A percentile compares a stretch with the other conserved stretches of the same genome.
These are phyloP conservation scores for Claviceps paspali DNA, from an alignment of 2,329 filamentous ascomycete genomes.

Conservation along the genomic window DNA sequence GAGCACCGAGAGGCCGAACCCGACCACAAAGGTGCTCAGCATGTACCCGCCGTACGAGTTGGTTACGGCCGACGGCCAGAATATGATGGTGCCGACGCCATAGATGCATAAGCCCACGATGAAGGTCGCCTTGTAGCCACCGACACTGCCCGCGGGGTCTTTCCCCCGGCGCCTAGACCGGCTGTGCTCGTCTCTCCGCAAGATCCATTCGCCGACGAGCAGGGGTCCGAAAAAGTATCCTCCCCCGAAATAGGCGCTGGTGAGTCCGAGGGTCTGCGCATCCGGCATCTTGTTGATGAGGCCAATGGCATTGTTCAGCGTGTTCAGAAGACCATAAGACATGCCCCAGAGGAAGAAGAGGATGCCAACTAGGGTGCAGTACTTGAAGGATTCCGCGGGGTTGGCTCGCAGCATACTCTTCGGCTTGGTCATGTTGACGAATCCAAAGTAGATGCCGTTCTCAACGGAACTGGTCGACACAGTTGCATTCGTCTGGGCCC, in stretches of 20 bases:
- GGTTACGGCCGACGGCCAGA: conserved; percentile 68
- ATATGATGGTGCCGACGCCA: conserved; percentile 64
- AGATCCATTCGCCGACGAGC: conserved; percentile 52
- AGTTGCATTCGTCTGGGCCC: conserved; percentile 17
- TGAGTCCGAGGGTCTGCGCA: conserved; percentile 50
- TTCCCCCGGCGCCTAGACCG: conserved; percentile 25
- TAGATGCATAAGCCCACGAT: conserved; percentile 65
- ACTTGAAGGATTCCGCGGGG: conserved; percentile 50
- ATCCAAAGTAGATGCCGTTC: conserved; percentile 53
- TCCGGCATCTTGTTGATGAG: conserved; percentile 43
- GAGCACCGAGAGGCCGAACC: conserved; percentile 59
- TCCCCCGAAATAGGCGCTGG: conserved; percentile 54
- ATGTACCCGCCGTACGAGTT: conserved; percentile 66
- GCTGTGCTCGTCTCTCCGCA: conserved; percentile 50
- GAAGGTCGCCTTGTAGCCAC: conserved; percentile 67
- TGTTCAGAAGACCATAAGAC: conserved; percentile 74
- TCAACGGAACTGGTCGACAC: conserved; percentile 22
- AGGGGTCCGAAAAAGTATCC: conserved; percentile 57
- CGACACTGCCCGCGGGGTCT: conserved; percentile 28
- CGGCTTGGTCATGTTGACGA: conserved; percentile 53
- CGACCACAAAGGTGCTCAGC: conserved; percentile 58
- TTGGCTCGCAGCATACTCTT: conserved; percentile 57
- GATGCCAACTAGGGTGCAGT: conserved; percentile 59
- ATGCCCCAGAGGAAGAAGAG: conserved; percentile 85
- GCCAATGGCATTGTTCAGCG: conserved; percentile 58